Percentiles rank a stretch among this genome's conserved stretches.
Conservation (phyloP, 23 red algal genomes). For the Cyanidiococcus yangmingshanensis region DNA sequence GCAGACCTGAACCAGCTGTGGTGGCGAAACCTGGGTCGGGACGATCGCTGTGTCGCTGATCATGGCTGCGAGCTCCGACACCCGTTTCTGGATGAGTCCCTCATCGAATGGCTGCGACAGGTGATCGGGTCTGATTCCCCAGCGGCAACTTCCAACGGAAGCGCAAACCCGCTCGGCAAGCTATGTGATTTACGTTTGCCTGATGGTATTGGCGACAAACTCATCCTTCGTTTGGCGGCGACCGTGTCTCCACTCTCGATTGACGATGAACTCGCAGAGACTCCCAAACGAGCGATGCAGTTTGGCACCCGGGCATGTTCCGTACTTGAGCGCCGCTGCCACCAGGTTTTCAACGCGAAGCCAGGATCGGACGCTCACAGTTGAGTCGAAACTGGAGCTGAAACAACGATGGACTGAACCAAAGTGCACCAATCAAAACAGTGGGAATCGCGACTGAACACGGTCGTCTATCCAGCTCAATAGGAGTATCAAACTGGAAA, state of each 20-base stretch:
- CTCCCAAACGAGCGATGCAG: conserved; percentile 4
- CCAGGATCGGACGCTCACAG: no score
- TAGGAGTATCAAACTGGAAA: no score
- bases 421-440: no score
- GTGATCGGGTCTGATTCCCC: background rate
- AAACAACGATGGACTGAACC: no score
- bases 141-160: background rate
- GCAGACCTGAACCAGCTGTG: conserved; percentile 72
- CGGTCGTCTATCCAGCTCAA: no score
- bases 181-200: background rate
- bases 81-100: background rate
- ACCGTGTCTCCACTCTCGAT: background rate
- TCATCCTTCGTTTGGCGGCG: background rate
- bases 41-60: conserved; percentile 62
- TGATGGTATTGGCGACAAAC: conserved; percentile 1
- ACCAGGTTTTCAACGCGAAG: no score
- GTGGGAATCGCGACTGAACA: no score
- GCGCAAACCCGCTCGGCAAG: no score
- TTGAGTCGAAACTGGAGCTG: no score
- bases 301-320: background rate
- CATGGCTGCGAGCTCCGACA: conserved; percentile 21
- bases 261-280: background rate
- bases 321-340: background rate
- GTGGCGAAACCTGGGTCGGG: conserved; percentile 88
- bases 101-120: conserved; percentile 4